Evolutionary conservation across 495 filamentous ascomycete species (phyloP).

Genomic region (Podospora appendiculata): DNA sequence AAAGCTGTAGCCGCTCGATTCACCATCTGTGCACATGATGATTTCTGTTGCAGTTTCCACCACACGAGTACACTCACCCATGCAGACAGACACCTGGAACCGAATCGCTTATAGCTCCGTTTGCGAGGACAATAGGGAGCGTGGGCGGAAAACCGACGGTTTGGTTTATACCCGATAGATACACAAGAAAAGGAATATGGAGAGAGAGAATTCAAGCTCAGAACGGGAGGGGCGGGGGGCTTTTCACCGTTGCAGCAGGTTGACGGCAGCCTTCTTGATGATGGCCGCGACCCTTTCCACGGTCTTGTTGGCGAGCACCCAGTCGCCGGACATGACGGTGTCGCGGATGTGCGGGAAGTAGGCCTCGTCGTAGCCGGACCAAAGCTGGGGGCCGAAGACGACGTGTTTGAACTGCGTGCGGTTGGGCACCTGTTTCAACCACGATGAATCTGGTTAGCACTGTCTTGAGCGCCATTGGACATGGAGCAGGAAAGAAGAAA

Average conservation of each 20-base stretch:
- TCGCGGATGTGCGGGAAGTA: conserved; percentile 85
- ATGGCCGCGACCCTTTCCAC: conserved; percentile 65
- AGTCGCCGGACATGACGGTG: conserved; percentile 63
- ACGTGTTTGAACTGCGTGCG: conserved; percentile 94
- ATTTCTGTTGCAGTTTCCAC: no score
- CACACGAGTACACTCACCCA: no score
- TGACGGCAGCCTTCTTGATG: conserved; percentile 53
- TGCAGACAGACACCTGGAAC: no score
- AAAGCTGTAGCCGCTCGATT: no score
- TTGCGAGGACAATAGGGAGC: no score
- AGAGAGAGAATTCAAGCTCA: no score
- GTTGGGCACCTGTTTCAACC: conserved; percentile 59
- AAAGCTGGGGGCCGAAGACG: conserved; percentile 73
- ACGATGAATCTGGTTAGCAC: not conserved
- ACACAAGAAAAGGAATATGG: no score
- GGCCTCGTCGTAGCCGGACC: conserved; percentile 66
- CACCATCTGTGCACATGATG: no score
- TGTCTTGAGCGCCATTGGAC: not conserved
- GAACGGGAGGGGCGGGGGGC: no score
- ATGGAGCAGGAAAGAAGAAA: not conserved
- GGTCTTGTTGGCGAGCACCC: conserved; percentile 59
- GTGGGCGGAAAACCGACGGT: no score
- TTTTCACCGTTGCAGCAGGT: conserved; percentile 2
- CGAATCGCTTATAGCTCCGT: no score
- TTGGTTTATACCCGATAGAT: no score